phyloP scores from a whole-genome alignment of 2,329 filamentous ascomycete genomes.

The Neurospora sp. region DNA sequence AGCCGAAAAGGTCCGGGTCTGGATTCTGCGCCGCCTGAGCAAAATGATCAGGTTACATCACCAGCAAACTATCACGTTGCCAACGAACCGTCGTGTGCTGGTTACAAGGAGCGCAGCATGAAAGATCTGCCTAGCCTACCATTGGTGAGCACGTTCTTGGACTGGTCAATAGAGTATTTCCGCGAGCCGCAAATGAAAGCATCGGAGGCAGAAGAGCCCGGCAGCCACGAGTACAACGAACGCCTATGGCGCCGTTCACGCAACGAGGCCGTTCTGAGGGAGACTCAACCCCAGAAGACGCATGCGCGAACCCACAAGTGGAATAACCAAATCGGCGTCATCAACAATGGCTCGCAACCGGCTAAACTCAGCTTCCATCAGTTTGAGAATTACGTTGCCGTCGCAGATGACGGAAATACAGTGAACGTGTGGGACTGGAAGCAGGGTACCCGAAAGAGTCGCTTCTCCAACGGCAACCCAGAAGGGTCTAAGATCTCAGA shows the following conservation, averaged over 20 bases:
- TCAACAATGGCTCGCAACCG: conserved; percentile 84
- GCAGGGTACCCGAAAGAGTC: conserved; percentile 60
- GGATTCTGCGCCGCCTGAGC: conserved; percentile 54
- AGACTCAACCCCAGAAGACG: conserved; percentile 89
- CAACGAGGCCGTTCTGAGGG: conserved; percentile 84
- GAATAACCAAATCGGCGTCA: conserved; percentile 72
- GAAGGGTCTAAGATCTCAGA: conserved; percentile 86
- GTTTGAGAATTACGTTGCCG: conserved; percentile 90
- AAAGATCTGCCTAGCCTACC: conserved; percentile 57
- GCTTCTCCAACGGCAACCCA: conserved; percentile 93
- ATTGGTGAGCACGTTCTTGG: conserved; percentile 72
- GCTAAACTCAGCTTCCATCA: conserved; percentile 94
- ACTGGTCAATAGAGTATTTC: conserved; percentile 98
- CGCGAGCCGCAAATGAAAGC: conserved; percentile 97
- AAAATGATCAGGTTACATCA: conserved; percentile 57
- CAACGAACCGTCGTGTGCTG: conserved; percentile 68
- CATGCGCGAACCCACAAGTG: conserved; percentile 78
- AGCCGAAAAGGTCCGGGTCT: conserved; percentile 33
- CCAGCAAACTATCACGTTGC: conserved; percentile 67
- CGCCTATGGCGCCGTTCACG: conserved; percentile 85
- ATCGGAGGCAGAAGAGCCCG: conserved; percentile 90
- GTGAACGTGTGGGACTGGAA: conserved; percentile 94
- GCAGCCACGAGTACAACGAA: conserved; percentile 92
- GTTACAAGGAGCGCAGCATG: conserved; percentile 55
- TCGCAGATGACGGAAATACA: conserved; percentile 86